Evolutionary conservation across 345 rosid species (phyloP).

Genomic region (Eutrema japonicum): DNA sequence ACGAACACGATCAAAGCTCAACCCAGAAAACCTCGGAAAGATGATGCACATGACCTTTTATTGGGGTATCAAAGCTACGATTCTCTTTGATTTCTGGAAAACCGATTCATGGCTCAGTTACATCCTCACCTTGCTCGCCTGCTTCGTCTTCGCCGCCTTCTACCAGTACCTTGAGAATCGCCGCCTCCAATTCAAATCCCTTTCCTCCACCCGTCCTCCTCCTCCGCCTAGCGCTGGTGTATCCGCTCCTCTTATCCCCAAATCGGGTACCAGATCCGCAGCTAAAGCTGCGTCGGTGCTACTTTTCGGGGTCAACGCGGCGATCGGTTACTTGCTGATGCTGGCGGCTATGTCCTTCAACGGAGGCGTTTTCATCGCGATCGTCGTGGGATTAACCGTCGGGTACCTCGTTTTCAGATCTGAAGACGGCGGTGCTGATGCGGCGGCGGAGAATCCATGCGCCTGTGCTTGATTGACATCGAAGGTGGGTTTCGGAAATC

Average conservation of each 20-base stretch:
- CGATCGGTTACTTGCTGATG: constrained; percentile 79
- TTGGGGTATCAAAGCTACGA: constrained; percentile 73
- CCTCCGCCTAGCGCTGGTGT: constrained; percentile 25
- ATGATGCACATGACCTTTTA: constrained; percentile 99
- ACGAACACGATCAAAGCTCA: neutral
- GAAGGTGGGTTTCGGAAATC: neutral
- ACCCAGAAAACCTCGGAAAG: constrained; percentile 38
- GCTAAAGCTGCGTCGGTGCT: constrained; percentile 50
- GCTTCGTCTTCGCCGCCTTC: constrained; percentile 62
- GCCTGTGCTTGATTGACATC: constrained; percentile 58
- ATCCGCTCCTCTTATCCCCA: constrained; percentile 51
- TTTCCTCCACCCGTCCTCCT: constrained; percentile 35
- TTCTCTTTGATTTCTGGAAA: constrained; percentile 70
- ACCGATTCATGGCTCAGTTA: constrained; percentile 68
- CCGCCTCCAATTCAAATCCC: constrained; percentile 54
- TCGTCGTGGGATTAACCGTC: constrained; percentile 62
- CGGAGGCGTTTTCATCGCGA: constrained; percentile 77
- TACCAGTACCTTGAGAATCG: constrained; percentile 73
- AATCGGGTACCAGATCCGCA: constrained; percentile 42
- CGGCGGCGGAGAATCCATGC: constrained; percentile 53
- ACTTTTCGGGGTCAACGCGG: constrained; percentile 70
- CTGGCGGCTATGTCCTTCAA: constrained; percentile 87
- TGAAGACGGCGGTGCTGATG: constrained; percentile 43
- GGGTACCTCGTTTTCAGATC: constrained; percentile 66
- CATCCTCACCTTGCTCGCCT: constrained; percentile 67